phyloP scores from a whole-genome alignment of 805 yeast species.

The Sugiyamaella americana region DNA sequence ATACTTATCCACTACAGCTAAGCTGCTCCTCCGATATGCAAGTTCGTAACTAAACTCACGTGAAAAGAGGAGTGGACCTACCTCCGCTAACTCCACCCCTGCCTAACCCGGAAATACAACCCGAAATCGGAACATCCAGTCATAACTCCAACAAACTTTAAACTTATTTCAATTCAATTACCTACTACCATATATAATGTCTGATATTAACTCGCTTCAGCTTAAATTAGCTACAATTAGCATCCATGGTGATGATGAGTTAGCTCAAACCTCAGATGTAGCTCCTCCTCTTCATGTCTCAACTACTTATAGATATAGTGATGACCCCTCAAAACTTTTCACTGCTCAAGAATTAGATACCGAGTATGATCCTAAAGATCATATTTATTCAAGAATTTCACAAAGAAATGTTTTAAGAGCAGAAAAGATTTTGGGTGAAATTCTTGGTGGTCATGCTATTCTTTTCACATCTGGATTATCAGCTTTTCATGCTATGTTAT shows the following conservation, averaged over 20 bases:
- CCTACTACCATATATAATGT: too few species aligned
- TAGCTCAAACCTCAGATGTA: conserved; percentile 31
- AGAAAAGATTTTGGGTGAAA: conserved; percentile 55
- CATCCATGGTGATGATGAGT: conserved; percentile 67
- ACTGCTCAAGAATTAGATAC: conserved; percentile 33
- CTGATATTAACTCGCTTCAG: too few species aligned
- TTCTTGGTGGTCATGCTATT: conserved; percentile 61
- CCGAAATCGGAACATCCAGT: too few species aligned
- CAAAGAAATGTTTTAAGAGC: conserved; percentile 68
- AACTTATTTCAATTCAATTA: too few species aligned
- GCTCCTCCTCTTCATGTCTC: conserved; percentile 78
- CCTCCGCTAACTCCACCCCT: too few species aligned
- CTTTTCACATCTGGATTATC: conserved; percentile 73
- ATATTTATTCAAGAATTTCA: conserved; percentile 61
- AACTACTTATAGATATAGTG: conserved; percentile 66
- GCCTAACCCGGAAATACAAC: too few species aligned
- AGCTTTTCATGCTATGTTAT: conserved; percentile 72
- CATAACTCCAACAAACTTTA: too few species aligned
- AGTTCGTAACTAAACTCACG: too few species aligned
- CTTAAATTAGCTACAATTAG: too few species aligned
- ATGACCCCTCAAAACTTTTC: conserved; percentile 50
- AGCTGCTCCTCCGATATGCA: too few species aligned
- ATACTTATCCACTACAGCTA: too few species aligned
- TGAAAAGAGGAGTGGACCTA: too few species aligned
- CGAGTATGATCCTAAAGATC: background rate